Evolutionary conservation across 2,329 filamentous ascomycete species (phyloP).

Genomic region (Ophiocordyceps camponoti-rufipedis): DNA sequence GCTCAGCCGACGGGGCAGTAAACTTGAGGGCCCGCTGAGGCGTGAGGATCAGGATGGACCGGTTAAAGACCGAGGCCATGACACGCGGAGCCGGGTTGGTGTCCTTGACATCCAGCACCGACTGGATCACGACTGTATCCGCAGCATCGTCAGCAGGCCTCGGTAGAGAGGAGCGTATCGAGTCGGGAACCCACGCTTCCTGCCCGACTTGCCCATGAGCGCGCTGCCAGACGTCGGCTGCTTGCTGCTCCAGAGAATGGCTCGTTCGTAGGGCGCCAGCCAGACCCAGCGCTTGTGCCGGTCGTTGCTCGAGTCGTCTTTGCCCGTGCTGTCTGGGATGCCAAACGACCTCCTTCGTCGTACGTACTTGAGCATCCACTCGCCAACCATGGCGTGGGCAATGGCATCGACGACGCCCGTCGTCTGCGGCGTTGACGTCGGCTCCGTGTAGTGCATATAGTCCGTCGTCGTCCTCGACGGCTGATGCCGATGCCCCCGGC

Average conservation of each 20-base stretch:
- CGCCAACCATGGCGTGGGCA: slow-evolving; percentile 94
- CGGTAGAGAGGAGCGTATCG: too few species aligned
- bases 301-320: slow-evolving; percentile 54
- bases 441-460: slow-evolving; percentile 25
- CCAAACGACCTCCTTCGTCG: slow-evolving; percentile 81
- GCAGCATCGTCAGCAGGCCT: slow-evolving; percentile 10
- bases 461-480: slow-evolving; percentile 43
- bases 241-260: slow-evolving; percentile 97
- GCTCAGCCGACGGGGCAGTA: slow-evolving; percentile 63
- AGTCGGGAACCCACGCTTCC: slow-evolving; percentile 56
- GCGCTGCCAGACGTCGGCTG: slow-evolving; percentile 79
- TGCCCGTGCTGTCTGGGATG: slow-evolving; percentile 46
- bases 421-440: slow-evolving; percentile 39
- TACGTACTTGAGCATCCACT: slow-evolving; percentile 92
- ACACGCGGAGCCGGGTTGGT: slow-evolving; percentile 72
- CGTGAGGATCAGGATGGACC: slow-evolving; percentile 88
- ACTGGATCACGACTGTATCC: slow-evolving; percentile 69
- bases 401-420: slow-evolving; percentile 88
- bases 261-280: slow-evolving; percentile 89
- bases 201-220: slow-evolving; percentile 80
- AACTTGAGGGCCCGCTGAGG: slow-evolving; percentile 91
- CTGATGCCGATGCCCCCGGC: slow-evolving; percentile 33
- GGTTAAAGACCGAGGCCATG: slow-evolving; percentile 51
- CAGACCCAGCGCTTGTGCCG: slow-evolving; percentile 97
- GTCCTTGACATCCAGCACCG: slow-evolving; percentile 91